phyloP scores from a whole-genome alignment of 352 stramenopile genomes.

The Phytophthora fragariae region DNA sequence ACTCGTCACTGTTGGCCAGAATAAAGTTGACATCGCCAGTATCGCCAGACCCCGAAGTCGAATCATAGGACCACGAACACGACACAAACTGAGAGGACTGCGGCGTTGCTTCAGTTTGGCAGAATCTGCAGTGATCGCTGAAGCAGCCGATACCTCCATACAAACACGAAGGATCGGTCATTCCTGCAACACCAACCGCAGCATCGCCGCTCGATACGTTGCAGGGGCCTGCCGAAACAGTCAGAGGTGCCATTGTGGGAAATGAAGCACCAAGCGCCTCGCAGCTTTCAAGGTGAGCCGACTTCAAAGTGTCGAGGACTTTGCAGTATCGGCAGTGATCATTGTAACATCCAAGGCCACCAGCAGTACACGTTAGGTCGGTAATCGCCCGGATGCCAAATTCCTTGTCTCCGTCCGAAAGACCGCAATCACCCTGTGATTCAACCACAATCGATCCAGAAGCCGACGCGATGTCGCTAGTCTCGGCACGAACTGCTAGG shows the following conservation, averaged over 20 bases:
- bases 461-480: slow-evolving; percentile 10
- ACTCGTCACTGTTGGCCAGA: background rate
- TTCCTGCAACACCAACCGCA: slow-evolving; percentile 38
- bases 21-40: slow-evolving; percentile 2
- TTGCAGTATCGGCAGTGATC: slow-evolving; percentile 56
- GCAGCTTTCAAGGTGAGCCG: slow-evolving; percentile 40
- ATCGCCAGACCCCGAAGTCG: background rate
- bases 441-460: slow-evolving; percentile 21
- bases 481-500: background rate
- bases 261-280: slow-evolving; percentile 16
- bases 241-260: slow-evolving; percentile 25
- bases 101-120: slow-evolving; percentile 16
- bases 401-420: slow-evolving; percentile 42
- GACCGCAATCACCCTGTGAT: slow-evolving; percentile 9
- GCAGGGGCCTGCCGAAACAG: slow-evolving; percentile 21
- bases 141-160: slow-evolving; percentile 51
- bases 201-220: slow-evolving; percentile 36
- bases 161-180: slow-evolving; percentile 42
- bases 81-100: slow-evolving; percentile 28
- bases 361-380: slow-evolving; percentile 36
- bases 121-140: slow-evolving; percentile 35
- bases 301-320: slow-evolving; percentile 39
- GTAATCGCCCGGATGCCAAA: slow-evolving; percentile 42
- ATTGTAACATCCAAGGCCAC: slow-evolving; percentile 54
- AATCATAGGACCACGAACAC: slow-evolving; percentile 20